Percentiles rank a stretch among this genome's conserved stretches.
Conservation (phyloP, 768 basidiomycete genomes). For the Boletus edulis region DNA sequence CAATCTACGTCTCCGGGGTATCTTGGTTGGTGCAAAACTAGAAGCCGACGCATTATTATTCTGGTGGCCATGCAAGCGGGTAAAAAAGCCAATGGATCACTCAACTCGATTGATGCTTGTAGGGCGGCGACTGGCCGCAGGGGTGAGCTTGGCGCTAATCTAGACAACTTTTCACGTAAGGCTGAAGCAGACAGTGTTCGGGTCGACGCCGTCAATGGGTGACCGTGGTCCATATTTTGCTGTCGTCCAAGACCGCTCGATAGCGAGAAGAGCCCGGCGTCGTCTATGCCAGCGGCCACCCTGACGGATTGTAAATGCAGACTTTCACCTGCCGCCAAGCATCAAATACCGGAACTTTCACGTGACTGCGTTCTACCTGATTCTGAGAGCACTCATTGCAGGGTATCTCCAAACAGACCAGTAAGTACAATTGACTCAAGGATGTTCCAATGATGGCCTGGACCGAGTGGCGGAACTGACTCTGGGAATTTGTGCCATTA, state of each 20-base stretch:
- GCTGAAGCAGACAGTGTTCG: conserved; percentile 60
- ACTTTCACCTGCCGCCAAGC: too few relatives aligned
- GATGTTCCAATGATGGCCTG: too few relatives aligned
- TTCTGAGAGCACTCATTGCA: too few relatives aligned
- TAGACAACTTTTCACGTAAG: conserved; percentile 61
- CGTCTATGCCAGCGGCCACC: not conserved
- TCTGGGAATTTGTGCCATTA: too few relatives aligned
- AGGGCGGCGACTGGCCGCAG: conserved; percentile 62
- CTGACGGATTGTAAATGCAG: not conserved
- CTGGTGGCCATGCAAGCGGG: not conserved
- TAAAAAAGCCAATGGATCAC: not conserved
- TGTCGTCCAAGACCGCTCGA: conserved; percentile 3
- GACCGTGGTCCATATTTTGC: conserved; percentile 32
- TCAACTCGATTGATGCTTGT: conserved; percentile 76
- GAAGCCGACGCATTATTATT: conserved; percentile 1
- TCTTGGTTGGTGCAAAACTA: conserved; percentile 83
- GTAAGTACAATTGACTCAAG: too few relatives aligned
- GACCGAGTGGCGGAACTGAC: too few relatives aligned
- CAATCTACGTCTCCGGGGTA: conserved; percentile 81
- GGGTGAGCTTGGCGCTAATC: conserved; percentile 50
- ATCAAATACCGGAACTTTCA: too few relatives aligned
- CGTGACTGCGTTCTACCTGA: too few relatives aligned
- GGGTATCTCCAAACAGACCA: too few relatives aligned
- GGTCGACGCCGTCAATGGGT: conserved; percentile 36
- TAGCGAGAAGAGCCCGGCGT: not conserved